Conservation (phyloP, 139 green algal species). For the Nannochloris sp. region DNA sequence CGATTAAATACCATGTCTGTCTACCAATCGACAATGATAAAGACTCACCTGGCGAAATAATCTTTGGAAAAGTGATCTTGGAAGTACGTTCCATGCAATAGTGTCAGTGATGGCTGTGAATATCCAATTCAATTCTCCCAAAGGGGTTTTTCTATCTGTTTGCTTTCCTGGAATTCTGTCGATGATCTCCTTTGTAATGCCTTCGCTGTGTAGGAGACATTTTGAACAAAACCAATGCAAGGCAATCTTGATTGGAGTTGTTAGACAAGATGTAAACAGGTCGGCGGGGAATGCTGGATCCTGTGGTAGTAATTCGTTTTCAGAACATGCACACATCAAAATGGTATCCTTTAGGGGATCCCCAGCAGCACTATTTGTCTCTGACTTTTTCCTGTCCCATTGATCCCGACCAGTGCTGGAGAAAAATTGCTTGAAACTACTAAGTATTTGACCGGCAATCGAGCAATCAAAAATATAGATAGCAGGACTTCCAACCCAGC, state of each 20-base stretch:
- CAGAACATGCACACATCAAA: constrained; percentile 80
- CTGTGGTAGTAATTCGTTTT: constrained; percentile 84
- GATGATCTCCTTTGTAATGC: constrained; percentile 69
- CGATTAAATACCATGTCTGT: constrained; percentile 12
- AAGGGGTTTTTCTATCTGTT: constrained; percentile 94
- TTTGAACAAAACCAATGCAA: constrained; percentile 75
- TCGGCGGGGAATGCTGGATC: constrained; percentile 86
- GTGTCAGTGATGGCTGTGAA: constrained; percentile 99
- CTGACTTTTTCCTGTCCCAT: constrained; percentile 16
- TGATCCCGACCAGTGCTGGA: constrained; percentile 17
- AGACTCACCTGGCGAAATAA: constrained; percentile 68
- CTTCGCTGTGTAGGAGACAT: constrained; percentile 44
- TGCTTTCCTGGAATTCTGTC: constrained; percentile 71
- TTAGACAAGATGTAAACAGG: constrained; percentile 96
- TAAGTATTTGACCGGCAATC: constrained; percentile 81
- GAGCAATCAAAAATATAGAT: constrained; percentile 99
- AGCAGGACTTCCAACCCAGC: constrained; percentile 81
- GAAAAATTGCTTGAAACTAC: constrained; percentile 55
- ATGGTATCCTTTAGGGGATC: constrained; percentile 69
- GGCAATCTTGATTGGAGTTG: constrained; percentile 93
- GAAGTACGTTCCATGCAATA: constrained; percentile 98
- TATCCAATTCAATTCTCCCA: constrained; percentile 98
- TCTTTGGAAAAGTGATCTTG: constrained; percentile 88
- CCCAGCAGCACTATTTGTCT: background rate
- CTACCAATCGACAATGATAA: too few species aligned